These are phyloP conservation scores for Capsicum pubescens DNA, from an alignment of 257 asterid genomes.

Conservation along the genomic window DNA sequence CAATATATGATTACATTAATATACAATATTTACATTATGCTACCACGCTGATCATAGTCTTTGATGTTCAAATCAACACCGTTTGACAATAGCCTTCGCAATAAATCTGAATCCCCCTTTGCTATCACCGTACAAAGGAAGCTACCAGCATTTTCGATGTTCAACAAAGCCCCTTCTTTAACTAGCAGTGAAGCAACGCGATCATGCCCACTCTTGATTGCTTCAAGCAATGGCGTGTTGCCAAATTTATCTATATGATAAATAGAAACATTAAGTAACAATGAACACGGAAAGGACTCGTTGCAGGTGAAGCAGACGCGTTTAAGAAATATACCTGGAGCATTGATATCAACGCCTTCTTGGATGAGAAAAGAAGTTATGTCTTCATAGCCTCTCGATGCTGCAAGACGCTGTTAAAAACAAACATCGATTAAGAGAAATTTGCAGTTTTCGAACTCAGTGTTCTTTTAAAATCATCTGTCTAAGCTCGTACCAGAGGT, in stretches of 20 bases:
- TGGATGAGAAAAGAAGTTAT: conserved; percentile 68
- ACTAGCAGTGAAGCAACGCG: conserved; percentile 64
- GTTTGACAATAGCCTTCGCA: conserved; percentile 59
- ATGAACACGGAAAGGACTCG: background rate
- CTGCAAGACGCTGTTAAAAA: conserved; percentile 83
- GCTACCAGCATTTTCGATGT: conserved; percentile 68
- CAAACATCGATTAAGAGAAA: conserved; percentile 19
- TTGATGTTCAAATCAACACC: conserved; percentile 78
- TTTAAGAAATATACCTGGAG: conserved; percentile 51
- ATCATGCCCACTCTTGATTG: conserved; percentile 82
- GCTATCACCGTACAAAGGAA: conserved; percentile 70
- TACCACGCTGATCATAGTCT: conserved; percentile 84
- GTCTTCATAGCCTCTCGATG: conserved; percentile 83
- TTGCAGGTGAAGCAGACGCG: background rate
- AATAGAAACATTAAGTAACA: conserved; percentile 9
- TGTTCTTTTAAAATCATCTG: background rate
- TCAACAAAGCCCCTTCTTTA: conserved; percentile 67
- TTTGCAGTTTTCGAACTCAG: background rate
- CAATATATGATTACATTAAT: no score
- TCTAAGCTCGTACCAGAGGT: conserved; percentile 62
- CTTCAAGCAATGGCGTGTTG: conserved; percentile 77
- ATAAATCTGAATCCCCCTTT: conserved; percentile 78
- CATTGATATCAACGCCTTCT: conserved; percentile 65
- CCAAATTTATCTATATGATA: conserved; percentile 69
- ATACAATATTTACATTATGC: no score